phyloP scores from a whole-genome alignment of 2,329 filamentous ascomycete species.

The Colletotrichum tanaceti region DNA sequence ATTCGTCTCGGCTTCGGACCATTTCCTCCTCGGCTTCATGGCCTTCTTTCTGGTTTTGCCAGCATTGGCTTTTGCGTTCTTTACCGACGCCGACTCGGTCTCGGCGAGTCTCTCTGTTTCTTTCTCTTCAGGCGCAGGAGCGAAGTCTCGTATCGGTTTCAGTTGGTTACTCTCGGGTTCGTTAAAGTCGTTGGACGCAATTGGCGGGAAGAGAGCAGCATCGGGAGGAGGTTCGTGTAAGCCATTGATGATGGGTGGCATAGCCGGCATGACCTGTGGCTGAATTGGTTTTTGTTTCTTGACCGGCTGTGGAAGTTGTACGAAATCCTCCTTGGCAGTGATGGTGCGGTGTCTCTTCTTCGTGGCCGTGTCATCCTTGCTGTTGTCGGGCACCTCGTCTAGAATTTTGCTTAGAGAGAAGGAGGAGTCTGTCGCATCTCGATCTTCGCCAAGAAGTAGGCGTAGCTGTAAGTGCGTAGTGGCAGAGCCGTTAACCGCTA shows the following conservation, averaged over 20 bases:
- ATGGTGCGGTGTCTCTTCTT: slow-evolving; percentile 67
- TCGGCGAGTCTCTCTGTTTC: slow-evolving; percentile 45
- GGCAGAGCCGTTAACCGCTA: slow-evolving; percentile 19
- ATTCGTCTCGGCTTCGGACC: slow-evolving; percentile 74
- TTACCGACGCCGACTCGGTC: slow-evolving; percentile 45
- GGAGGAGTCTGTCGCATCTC: slow-evolving; percentile 53
- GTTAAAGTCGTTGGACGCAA: slow-evolving; percentile 67
- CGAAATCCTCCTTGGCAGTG: slow-evolving; percentile 69
- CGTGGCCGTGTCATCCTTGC: slow-evolving; percentile 57
- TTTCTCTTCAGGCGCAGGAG: slow-evolving; percentile 47
- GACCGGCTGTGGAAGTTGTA: slow-evolving; percentile 72
- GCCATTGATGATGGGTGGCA: slow-evolving; percentile 74
- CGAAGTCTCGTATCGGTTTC: slow-evolving; percentile 57
- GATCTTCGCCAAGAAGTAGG: slow-evolving; percentile 53
- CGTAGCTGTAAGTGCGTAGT: slow-evolving; percentile 49
- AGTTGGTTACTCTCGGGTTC: slow-evolving; percentile 58
- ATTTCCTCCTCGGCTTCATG: slow-evolving; percentile 69
- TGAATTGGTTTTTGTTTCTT: slow-evolving; percentile 73
- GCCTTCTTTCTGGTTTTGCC: slow-evolving; percentile 64
- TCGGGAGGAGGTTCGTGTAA: slow-evolving; percentile 71
- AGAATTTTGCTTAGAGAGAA: slow-evolving; percentile 60
- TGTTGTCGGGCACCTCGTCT: slow-evolving; percentile 56
- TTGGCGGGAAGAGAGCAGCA: slow-evolving; percentile 72
- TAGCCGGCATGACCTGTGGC: slow-evolving; percentile 58
- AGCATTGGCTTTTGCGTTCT: slow-evolving; percentile 40